Evolutionary conservation across 2,329 filamentous ascomycete species (phyloP).

Genomic region (Ceratocystis harringtonii): DNA sequence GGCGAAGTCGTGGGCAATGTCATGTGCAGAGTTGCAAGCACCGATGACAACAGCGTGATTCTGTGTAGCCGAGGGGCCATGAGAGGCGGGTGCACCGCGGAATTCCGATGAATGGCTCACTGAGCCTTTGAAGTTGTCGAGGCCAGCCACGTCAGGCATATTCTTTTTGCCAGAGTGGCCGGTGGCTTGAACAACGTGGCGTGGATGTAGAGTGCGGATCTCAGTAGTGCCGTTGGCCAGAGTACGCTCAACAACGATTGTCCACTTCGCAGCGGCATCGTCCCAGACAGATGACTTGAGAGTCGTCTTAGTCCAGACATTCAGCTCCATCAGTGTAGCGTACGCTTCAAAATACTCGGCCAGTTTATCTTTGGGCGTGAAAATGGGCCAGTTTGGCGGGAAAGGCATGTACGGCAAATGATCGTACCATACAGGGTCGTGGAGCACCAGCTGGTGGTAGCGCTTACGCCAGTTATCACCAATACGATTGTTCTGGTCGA

Average conservation of each 20-base stretch:
- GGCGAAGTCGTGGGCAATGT: constrained; percentile 53
- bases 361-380: constrained; percentile 57
- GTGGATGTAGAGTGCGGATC: constrained; percentile 42
- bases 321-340: constrained; percentile 48
- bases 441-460: constrained; percentile 50
- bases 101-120: constrained; percentile 50
- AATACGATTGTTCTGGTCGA: constrained; percentile 42
- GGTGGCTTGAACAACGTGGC: constrained; percentile 51
- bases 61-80: constrained; percentile 23
- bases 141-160: constrained; percentile 41
- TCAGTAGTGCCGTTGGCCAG: constrained; percentile 34
- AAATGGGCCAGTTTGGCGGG: constrained; percentile 50
- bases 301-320: constrained; percentile 46
- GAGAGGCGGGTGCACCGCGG: constrained; percentile 33
- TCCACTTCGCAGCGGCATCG: constrained; percentile 37
- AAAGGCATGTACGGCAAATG: constrained; percentile 51
- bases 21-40: constrained; percentile 53
- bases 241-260: constrained; percentile 36
- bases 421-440: constrained; percentile 49
- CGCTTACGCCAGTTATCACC: constrained; percentile 51
- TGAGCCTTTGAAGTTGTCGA: constrained; percentile 42
- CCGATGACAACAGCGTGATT: constrained; percentile 53
- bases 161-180: constrained; percentile 54
- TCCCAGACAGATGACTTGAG: constrained; percentile 36
- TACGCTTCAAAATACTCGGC: constrained; percentile 55